A percentile compares a stretch with the other conserved stretches of the same genome.
phyloP scores from a whole-genome alignment of 73 alveolate species.

The Paramecium sonneborni region DNA sequence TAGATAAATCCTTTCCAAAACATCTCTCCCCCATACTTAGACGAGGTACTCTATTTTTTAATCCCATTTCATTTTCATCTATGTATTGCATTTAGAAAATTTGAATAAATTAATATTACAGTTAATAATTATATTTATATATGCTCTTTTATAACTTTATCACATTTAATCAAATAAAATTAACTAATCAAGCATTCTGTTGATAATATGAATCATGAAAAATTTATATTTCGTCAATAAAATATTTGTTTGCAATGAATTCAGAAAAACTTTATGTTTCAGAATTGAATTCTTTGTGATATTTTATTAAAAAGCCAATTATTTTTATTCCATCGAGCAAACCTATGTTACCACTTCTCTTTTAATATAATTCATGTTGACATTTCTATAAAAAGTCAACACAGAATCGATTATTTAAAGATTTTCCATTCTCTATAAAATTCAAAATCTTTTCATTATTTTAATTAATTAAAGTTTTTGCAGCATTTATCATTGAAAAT shows the following conservation, averaged over 20 bases:
- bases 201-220: conserved; percentile 12
- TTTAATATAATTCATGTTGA: not conserved
- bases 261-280: not conserved
- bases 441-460: not conserved
- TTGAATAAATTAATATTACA: conserved; percentile 33
- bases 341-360: not conserved
- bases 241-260: not conserved
- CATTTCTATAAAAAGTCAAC: not conserved
- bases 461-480: not conserved
- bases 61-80: not conserved
- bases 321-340: not conserved
- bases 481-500: not conserved
- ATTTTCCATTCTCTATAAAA: not conserved
- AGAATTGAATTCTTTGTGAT: not conserved
- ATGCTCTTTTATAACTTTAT: not conserved
- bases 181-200: not conserved
- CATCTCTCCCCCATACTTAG: conserved; percentile 42
- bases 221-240: not conserved
- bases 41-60: conserved; percentile 3
- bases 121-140: conserved; percentile 12
- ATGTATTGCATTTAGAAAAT: conserved; percentile 6
- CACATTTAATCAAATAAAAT: not conserved
- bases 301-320: not conserved
- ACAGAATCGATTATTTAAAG: not conserved
- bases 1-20: conserved; percentile 24